Evolutionary conservation across 768 basidiomycete genomes (phyloP), one percentile per base, ranked within the genome.

Genomic region (Strobilomyces confusus): DNA sequence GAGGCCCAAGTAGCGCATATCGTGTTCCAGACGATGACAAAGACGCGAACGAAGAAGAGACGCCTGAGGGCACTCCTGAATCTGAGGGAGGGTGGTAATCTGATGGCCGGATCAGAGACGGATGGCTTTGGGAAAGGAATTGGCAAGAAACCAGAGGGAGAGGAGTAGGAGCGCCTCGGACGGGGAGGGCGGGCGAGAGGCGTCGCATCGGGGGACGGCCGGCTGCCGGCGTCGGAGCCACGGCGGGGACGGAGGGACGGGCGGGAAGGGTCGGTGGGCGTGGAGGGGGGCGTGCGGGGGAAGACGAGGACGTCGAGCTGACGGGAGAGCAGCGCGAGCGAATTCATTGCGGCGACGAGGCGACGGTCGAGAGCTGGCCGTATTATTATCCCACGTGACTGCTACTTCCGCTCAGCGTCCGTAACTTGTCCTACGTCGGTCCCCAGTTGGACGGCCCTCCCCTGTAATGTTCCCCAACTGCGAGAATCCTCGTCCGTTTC

Each of bases 401-500:
- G 84, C 26, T 80, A 22, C 23, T 60, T 42, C 51, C 53, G 57
- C 82, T 83, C 51, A 79, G 53, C n/a, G 52, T 57, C 26, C 64
- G 64, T 29, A 84, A 69, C 43, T 78, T 71, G 30, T 66, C 57
- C 41, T 92, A 92, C 1, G 78, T 77, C 4, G 84, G 87, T 1
- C 86, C 88, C 87, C 87, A 92, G 9, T 66, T 62, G 34, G 66
- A 69, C 14, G 84, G 86, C 20, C 15, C 30, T 4, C 12, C 22
- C 19, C 7, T 13, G 34, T 29, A 48, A 97, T 75, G 71, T 95
- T 95, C 0, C 92, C 93, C 7, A 90, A 74, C 64, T 91, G 87
- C 22, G 87, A 87, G 65, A 91, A 83, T 46, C n/a, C n/a, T n/a
- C n/a, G n/a, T n/a, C 82, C 82, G 68, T 94, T 92, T 95, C 32